phyloP scores from a whole-genome alignment of 257 asterid species.

The Misopates orontium region DNA sequence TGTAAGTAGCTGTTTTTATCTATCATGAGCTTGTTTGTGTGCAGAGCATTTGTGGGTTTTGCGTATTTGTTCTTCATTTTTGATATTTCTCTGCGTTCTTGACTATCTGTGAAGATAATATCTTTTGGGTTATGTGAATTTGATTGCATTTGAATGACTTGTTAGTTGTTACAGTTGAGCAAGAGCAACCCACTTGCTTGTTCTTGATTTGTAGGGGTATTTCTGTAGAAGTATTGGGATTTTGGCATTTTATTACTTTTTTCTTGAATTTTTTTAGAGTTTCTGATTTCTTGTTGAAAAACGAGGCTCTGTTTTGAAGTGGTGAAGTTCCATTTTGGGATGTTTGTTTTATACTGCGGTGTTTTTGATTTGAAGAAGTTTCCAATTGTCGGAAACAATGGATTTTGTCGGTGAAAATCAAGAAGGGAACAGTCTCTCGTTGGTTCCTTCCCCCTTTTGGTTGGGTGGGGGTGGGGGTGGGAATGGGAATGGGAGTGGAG shows the following conservation, averaged over 20 bases:
- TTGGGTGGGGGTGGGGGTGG: background rate
- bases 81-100: conserved; percentile 9
- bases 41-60: background rate
- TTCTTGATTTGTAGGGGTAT: background rate
- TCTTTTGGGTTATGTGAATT: background rate
- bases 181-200: too few relatives aligned
- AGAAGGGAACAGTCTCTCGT: background rate
- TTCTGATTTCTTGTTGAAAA: background rate
- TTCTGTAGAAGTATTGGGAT: conserved; percentile 12
- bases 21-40: too few relatives aligned
- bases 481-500: too few relatives aligned
- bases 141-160: too few relatives aligned
- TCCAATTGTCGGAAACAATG: background rate
- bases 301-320: background rate
- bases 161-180: too few relatives aligned
- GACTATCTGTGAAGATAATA: background rate
- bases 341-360: background rate
- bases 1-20: background rate
- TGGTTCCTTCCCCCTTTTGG: too few relatives aligned
- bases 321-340: background rate
- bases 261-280: background rate
- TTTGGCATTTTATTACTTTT: conserved; percentile 10
- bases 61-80: conserved; percentile 4
- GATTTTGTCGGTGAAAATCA: conserved; percentile 8
- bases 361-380: background rate